Base-by-base conservation (phyloP, 1,284 basidiomycete genomes). In the Trichosporon coremiiforme region DNA sequence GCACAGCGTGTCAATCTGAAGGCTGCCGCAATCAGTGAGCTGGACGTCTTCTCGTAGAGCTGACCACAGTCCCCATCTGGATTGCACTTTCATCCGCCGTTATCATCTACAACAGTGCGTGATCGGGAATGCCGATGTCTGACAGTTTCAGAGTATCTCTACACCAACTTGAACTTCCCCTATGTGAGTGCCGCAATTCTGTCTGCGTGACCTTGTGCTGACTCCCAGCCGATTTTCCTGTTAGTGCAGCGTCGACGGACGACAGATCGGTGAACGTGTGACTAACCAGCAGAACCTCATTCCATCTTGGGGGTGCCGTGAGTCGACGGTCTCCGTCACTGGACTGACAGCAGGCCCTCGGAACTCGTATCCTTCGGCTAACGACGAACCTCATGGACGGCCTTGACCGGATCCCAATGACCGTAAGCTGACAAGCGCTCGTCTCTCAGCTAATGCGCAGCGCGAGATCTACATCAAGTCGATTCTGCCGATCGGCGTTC, bases 401-500 rank as follows among this genome's bases (percentile, higher is more conserved):
- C 33, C 87, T 89, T 2, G 92, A 93, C 77, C 90, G 93, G 74
- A 88, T 95, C 17, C 89, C 90, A 75, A 90, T 98, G 86, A 90
- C 91, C 2, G 77, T 84, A 75, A 75, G 84, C 15, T 22, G 33
- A 47, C 25, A 25, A n/a, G 8, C 13, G 25, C 3, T 33, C 57
- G 22, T 45, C n/a, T 6, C 57, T 38, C 17, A 69, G n/a, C 31
- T 69, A 12, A 69, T 55, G 31, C 8, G 60, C 67, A 85, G 75
- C 88, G 88, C 78, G 88, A 92, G 41, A 88, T 91, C 85, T 95
- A 93, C 82, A 68, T 93, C 65, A 89, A 89, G 73, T 94, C 93
- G 63, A 98, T 98, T 75, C 86, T 98, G 7, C 95, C 95, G 53
- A 95, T 98, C 73, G 95, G 94, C 20, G 78, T 95, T 38, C 88